Conservation (phyloP, 148 eudicot genomes). For the Vaccinium vitisidaea region DNA sequence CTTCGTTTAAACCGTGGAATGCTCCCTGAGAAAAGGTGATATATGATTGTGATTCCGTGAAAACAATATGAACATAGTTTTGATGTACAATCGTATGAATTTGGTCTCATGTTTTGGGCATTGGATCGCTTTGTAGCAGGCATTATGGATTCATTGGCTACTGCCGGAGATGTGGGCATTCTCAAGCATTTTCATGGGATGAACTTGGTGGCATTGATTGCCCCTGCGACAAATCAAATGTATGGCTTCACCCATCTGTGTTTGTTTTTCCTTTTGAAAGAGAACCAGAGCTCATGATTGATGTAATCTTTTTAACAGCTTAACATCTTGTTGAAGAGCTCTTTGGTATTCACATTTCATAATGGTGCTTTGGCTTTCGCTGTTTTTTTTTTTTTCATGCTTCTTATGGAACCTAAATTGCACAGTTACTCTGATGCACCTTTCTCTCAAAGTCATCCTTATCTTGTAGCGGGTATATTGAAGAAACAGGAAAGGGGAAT, state of each 20-base stretch:
- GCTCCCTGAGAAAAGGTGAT: conserved; percentile 56
- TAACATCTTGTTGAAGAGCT: neutral
- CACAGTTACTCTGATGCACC: neutral
- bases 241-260: conserved; percentile 22
- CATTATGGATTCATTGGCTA: conserved; percentile 80
- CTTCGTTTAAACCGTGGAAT: conserved; percentile 72
- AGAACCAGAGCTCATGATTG: neutral
- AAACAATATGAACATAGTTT: neutral
- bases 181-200: conserved; percentile 62
- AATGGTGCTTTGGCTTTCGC: neutral
- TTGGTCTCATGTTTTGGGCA: neutral
- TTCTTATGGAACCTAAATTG: neutral
- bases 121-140: conserved; percentile 39
- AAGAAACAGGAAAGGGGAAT: conserved; percentile 1
- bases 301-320: neutral
- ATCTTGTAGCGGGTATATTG: neutral
- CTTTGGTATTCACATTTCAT: neutral
- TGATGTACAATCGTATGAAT: neutral
- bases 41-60: neutral
- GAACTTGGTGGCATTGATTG: conserved; percentile 68
- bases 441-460: neutral
- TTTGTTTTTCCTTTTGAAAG: neutral
- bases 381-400: neutral
- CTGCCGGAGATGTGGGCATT: conserved; percentile 76
- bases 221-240: conserved; percentile 51